Evolutionary conservation across 257 asterid genomes (phyloP).

Genomic region (Nicotiana obtusifolia): DNA sequence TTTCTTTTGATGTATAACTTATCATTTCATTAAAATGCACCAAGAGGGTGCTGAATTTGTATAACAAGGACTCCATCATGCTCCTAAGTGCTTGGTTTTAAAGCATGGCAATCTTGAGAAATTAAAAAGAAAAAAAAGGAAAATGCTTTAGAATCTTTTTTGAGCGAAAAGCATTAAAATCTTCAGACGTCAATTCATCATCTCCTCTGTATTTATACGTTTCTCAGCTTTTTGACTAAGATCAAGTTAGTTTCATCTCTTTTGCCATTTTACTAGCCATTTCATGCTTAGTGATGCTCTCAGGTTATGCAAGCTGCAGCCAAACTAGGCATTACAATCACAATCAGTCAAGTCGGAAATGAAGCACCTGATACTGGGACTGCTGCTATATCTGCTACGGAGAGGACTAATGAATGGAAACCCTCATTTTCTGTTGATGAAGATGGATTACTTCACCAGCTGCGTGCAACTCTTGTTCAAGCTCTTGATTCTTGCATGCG

Average conservation of each 20-base stretch:
- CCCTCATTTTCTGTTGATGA: constrained; percentile 82
- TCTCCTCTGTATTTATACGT: not conserved
- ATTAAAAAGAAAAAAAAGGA: too few relatives aligned
- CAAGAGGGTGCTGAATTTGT: too few relatives aligned
- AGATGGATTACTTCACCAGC: constrained; percentile 82
- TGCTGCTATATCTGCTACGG: constrained; percentile 50
- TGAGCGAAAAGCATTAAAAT: not conserved
- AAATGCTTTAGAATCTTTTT: too few relatives aligned
- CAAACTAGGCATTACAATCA: constrained; percentile 56
- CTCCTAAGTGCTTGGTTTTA: not conserved
- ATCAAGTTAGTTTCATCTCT: not conserved
- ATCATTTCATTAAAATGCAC: too few relatives aligned
- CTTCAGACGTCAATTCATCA: not conserved
- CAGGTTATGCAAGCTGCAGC: constrained; percentile 86
- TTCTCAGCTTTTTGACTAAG: not conserved
- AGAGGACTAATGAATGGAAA: constrained; percentile 66
- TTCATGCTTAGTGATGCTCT: constrained; percentile 1
- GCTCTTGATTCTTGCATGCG: constrained; percentile 57
- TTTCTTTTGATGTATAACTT: too few relatives aligned
- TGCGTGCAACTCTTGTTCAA: constrained; percentile 71
- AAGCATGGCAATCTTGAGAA: not conserved
- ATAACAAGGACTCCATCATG: too few relatives aligned
- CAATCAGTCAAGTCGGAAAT: constrained; percentile 77
- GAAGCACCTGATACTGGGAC: constrained; percentile 45
- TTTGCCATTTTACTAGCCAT: not conserved